Conservation (phyloP, 202 grass and related monocot genomes). For the Zoysia matrella region DNA sequence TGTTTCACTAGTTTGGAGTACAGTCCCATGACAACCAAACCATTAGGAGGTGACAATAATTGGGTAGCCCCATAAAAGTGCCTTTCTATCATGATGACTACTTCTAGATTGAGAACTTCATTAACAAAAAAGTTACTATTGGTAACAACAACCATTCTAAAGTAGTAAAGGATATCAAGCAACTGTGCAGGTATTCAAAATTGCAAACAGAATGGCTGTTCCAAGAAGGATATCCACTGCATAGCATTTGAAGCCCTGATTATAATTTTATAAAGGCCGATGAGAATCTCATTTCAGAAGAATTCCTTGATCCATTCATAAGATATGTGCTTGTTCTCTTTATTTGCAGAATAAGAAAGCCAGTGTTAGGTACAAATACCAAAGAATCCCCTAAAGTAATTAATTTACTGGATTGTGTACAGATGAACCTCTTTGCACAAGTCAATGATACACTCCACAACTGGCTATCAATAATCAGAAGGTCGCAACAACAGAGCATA, state of each 20-base stretch:
- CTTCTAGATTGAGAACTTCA: background rate
- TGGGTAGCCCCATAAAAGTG: background rate
- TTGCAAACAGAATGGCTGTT: background rate
- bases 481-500: conserved; percentile 9
- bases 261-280: conserved; percentile 1
- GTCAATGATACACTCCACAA: conserved; percentile 21
- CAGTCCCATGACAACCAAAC: background rate
- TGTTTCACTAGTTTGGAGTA: background rate
- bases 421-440: conserved; percentile 15
- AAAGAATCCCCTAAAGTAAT: conserved; percentile 13
- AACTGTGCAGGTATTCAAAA: background rate
- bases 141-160: background rate
- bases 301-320: conserved; percentile 31
- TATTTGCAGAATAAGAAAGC: background rate
- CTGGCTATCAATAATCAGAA: background rate
- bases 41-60: background rate
- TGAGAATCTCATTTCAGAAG: conserved; percentile 34
- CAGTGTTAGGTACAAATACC: conserved; percentile 25
- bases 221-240: background rate
- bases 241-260: conserved; percentile 20
- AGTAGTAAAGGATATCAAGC: background rate
- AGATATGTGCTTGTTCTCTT: background rate
- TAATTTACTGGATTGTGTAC: background rate
- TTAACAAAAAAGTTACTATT: background rate
- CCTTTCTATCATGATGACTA: background rate